These are phyloP conservation scores for Erythrophleum ivorense DNA, from an alignment of 331 rosid genomes.

Conservation along the genomic window DNA sequence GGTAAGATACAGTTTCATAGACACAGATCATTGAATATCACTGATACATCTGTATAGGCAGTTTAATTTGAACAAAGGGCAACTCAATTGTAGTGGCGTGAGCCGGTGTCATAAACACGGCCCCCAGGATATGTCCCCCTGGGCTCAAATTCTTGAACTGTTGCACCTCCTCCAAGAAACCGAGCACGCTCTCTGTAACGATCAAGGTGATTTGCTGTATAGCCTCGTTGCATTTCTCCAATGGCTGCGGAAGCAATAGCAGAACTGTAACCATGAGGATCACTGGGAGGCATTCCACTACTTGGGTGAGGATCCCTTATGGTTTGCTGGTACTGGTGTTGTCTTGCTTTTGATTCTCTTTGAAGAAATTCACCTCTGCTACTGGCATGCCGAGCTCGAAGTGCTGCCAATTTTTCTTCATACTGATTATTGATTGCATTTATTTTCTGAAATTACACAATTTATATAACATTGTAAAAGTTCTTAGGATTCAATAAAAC, in stretches of 20 bases:
- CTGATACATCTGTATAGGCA: conserved; percentile 26
- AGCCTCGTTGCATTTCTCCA: conserved; percentile 63
- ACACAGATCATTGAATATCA: neutral
- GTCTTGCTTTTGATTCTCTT: conserved; percentile 78
- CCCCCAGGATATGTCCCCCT: conserved; percentile 81
- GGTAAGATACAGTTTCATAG: conserved; percentile 10
- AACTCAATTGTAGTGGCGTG: conserved; percentile 68
- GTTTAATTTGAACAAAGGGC: conserved; percentile 26
- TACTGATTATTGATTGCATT: conserved; percentile 79
- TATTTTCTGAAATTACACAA: conserved; percentile 62
- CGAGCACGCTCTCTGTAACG: conserved; percentile 76
- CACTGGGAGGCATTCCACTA: conserved; percentile 56
- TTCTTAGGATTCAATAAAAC: conserved; percentile 24
- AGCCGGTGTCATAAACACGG: conserved; percentile 82
- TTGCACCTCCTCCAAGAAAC: conserved; percentile 78
- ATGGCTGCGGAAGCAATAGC: conserved; percentile 49
- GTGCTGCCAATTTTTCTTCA: conserved; percentile 77
- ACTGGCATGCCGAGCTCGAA: conserved; percentile 70
- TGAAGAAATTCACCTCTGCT: conserved; percentile 74
- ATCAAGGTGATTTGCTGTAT: conserved; percentile 60
- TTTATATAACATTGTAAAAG: conserved; percentile 1
- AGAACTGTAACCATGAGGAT: conserved; percentile 60
- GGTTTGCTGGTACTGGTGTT: conserved; percentile 71
- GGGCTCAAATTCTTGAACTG: conserved; percentile 67
- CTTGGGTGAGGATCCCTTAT: conserved; percentile 62